Base-by-base conservation (phyloP, 306 rosid genomes). In the Arachis stenosperma region DNA sequence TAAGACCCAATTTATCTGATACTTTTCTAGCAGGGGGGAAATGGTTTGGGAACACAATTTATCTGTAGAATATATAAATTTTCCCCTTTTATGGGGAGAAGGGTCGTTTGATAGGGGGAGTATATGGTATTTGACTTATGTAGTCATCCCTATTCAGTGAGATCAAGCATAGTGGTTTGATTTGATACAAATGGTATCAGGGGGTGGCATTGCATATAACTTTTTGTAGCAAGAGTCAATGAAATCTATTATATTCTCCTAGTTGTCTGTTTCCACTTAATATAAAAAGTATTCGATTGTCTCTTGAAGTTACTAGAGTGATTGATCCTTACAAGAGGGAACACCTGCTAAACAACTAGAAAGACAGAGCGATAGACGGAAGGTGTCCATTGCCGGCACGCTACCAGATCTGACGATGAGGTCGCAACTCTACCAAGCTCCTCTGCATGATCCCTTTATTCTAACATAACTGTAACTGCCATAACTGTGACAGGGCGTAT, bases 1-100 rank as follows among this genome's bases (percentile, higher is more conserved):
- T 33, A 67, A 46, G 17, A 59, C 13, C 41, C 52, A 71, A 66
- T 43, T 75, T 30, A 58, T 42, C 57, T 65, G 7, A 22, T 59
- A 13, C 47, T 11, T 40, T 82, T 70, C 10, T 51, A 30, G 42
- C 15, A 47, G 66, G 67, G n/a, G 76, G 68, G 8, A 50, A 57
- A 39, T 70, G 60, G 52, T 64, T 57, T 2, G 40, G 65, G 74
- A 71, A 71, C 41, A 51, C 43, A 42, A 63, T 63, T 62, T n/a
- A 55, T 47, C 27, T 22, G 27, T 22, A 22, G 0, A 22, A 22
- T 22, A 22, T 22, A 22, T 22, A 22, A 22, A 22, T 22, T 22
- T 22, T 22, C 27, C 27, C 27, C 27, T 55, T 56, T 39, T 56
- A 47, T 47, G 74, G 73, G 39, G 54, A 43, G 40, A 63, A 56